These are phyloP conservation scores for Trichoderma orchidacearum DNA, from an alignment of 495 filamentous ascomycete genomes.

Conservation along the genomic window DNA sequence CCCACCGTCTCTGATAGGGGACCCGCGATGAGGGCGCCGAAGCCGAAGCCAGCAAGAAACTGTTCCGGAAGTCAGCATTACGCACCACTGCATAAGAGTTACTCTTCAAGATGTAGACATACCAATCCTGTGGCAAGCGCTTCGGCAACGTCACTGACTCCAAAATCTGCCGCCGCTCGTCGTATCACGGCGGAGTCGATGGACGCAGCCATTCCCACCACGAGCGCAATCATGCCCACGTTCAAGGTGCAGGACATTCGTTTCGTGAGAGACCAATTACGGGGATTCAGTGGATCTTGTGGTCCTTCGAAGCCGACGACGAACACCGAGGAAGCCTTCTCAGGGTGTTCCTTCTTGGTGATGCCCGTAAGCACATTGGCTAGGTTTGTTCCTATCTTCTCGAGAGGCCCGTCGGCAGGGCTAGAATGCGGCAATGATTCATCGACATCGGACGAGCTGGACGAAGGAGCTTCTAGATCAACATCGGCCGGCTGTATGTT, in stretches of 20 bases:
- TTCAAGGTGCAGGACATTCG: background rate
- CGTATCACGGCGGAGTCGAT: background rate
- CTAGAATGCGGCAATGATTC: background rate
- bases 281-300: background rate
- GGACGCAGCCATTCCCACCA: background rate
- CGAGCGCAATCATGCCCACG: background rate
- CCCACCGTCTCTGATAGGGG: slow-evolving; percentile 24
- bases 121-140: background rate
- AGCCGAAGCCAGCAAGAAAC: slow-evolving; percentile 12
- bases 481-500: background rate
- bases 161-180: background rate
- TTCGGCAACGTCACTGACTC: background rate
- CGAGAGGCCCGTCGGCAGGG: background rate
- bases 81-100: too few species aligned
- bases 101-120: background rate
- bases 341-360: background rate
- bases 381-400: background rate
- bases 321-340: background rate
- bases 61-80: background rate
- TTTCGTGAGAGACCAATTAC: background rate
- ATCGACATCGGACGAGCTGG: background rate
- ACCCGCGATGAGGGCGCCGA: slow-evolving; percentile 19
- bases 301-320: background rate
- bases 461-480: background rate
- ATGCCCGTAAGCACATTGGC: background rate